Evolutionary conservation across 352 stramenopile genomes (phyloP).

Genomic region (Phytophthora foliorum): DNA sequence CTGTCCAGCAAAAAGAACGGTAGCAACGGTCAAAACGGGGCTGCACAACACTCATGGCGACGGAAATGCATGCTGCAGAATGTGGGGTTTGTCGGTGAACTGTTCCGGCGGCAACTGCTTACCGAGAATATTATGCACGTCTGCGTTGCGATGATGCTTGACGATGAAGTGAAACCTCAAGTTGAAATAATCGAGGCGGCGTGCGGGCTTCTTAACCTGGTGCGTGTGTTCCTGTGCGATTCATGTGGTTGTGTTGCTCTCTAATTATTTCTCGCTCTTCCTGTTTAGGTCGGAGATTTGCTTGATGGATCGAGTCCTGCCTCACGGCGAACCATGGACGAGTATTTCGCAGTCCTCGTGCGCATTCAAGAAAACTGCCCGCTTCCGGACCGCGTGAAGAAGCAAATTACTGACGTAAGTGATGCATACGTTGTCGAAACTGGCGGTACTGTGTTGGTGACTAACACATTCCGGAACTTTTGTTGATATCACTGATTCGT

Average conservation of each 20-base stretch:
- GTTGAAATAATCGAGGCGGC: conserved; percentile 74
- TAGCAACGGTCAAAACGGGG: conserved; percentile 17
- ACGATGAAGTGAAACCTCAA: conserved; percentile 73
- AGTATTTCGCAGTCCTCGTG: conserved; percentile 80
- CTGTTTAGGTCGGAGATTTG: conserved; percentile 74
- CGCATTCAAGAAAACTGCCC: conserved; percentile 57
- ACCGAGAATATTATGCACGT: conserved; percentile 91
- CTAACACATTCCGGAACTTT: conserved; percentile 13
- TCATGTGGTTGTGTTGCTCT: neutral
- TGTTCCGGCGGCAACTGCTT: conserved; percentile 82
- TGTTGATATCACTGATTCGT: neutral
- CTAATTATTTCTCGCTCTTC: conserved; percentile 2
- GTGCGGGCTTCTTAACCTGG: conserved; percentile 68
- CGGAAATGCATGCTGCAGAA: conserved; percentile 83
- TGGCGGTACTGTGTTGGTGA: neutral
- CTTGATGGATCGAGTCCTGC: conserved; percentile 86
- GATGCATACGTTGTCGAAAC: neutral
- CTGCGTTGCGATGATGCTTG: conserved; percentile 87
- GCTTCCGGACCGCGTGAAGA: conserved; percentile 46
- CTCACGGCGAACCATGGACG: conserved; percentile 83
- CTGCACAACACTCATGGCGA: conserved; percentile 70
- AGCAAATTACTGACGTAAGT: conserved; percentile 65
- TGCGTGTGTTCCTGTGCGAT: conserved; percentile 22
- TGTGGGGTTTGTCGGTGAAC: conserved; percentile 74
- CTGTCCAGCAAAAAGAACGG: conserved; percentile 27